Percentiles rank a stretch among this genome's conserved stretches.
Evolutionary conservation across 495 filamentous ascomycete genomes (phyloP).

Genomic region (Penicillium taxi): DNA sequence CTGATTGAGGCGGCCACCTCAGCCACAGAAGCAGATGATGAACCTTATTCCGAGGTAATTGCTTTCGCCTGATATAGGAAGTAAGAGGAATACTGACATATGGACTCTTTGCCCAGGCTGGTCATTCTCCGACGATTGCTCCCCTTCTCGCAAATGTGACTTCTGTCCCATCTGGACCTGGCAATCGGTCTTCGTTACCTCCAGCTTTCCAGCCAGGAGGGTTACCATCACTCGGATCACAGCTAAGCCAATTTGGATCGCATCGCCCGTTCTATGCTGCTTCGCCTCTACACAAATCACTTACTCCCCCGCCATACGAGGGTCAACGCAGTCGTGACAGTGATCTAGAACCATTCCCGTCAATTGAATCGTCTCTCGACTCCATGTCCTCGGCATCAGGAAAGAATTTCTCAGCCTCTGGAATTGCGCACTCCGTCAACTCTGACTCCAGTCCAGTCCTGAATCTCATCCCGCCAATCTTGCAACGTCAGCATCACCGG

Average conservation of each 20-base stretch:
- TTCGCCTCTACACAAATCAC: conserved; percentile 75
- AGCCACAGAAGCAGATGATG: conserved; percentile 79
- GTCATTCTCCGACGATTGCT: conserved; percentile 56
- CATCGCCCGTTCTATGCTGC: conserved; percentile 60
- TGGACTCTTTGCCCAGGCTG: conserved; percentile 44
- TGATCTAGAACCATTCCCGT: conserved; percentile 70
- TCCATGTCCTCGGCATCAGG: conserved; percentile 45
- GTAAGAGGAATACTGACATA: no score
- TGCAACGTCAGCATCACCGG: conserved; percentile 40
- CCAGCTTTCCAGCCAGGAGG: conserved; percentile 45
- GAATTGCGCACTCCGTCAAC: conserved; percentile 37
- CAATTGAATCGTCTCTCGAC: conserved; percentile 65
- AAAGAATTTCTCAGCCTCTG: conserved; percentile 52
- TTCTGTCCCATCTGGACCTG: conserved; percentile 28
- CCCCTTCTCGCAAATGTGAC: conserved; percentile 35
- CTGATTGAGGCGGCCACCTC: conserved; percentile 86
- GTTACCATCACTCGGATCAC: conserved; percentile 33
- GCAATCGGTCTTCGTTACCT: conserved; percentile 71
- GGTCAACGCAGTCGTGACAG: conserved; percentile 44
- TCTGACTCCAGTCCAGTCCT: conserved; percentile 46
- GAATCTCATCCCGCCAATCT: conserved; percentile 31
- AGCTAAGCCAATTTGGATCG: no score
- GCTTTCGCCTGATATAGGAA: no score
- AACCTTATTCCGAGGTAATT: conserved; percentile 57
- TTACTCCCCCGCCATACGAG: conserved; percentile 72